These are phyloP conservation scores for Xylaria sp. DNA, from an alignment of 2,329 filamentous ascomycete species.

Conservation along the genomic window DNA sequence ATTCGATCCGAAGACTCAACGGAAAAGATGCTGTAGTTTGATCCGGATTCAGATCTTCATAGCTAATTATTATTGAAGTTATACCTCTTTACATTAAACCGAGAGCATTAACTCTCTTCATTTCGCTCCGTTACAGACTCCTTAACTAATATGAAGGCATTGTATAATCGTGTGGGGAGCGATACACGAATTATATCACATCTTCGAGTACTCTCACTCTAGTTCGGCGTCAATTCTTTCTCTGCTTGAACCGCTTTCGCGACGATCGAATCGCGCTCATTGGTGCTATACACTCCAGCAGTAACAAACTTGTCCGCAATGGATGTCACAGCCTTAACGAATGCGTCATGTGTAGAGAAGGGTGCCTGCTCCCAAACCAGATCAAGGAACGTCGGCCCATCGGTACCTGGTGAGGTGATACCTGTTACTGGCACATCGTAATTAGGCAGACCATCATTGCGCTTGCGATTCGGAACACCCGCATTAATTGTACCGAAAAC, in stretches of 20 bases:
- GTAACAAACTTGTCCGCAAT: constrained; percentile 42
- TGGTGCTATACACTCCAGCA: constrained; percentile 39
- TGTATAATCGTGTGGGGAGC: neutral
- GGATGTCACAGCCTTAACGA: constrained; percentile 41
- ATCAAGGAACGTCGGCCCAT: constrained; percentile 49
- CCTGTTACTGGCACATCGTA: constrained; percentile 49
- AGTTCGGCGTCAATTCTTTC: constrained; percentile 39
- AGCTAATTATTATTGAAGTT: too few relatives aligned
- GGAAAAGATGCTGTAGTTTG: too few relatives aligned
- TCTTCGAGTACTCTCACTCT: neutral
- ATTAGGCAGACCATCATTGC: constrained; percentile 45
- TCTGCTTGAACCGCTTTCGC: constrained; percentile 42
- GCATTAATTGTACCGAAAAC: constrained; percentile 45
- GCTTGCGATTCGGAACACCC: constrained; percentile 46
- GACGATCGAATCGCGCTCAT: constrained; percentile 43
- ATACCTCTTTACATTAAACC: too few relatives aligned
- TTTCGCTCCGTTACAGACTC: too few relatives aligned
- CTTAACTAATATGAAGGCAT: neutral
- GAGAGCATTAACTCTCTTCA: too few relatives aligned
- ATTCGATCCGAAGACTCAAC: too few relatives aligned
- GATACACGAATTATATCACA: neutral
- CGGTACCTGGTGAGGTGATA: constrained; percentile 44
- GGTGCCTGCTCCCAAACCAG: constrained; percentile 48
- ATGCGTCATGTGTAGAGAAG: constrained; percentile 43
- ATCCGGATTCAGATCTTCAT: too few relatives aligned